These are phyloP conservation scores for Multifurca ochricompacta DNA, from an alignment of 768 basidiomycete species.

Conservation along the genomic window DNA sequence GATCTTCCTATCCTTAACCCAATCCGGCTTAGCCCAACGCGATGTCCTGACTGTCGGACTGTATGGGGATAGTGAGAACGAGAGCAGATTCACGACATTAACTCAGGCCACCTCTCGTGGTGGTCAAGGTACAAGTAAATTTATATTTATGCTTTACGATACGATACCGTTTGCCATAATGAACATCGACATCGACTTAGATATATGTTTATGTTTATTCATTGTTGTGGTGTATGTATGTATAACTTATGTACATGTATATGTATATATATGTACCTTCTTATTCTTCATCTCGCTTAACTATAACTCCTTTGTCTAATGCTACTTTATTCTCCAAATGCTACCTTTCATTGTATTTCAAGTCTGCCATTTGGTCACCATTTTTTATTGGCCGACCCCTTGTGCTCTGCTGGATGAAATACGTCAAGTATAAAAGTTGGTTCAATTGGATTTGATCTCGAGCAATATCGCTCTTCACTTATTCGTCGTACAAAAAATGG, in stretches of 20 bases:
- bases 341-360: neutral
- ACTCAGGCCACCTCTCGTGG: neutral
- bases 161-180: neutral
- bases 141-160: too few relatives aligned
- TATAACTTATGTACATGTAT: neutral
- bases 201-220: slow-evolving; percentile 12
- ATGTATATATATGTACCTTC: neutral
- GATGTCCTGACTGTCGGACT: slow-evolving; percentile 22
- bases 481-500: neutral
- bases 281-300: too few relatives aligned
- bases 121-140: too few relatives aligned
- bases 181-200: neutral
- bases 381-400: neutral
- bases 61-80: slow-evolving; percentile 5
- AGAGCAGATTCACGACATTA: neutral
- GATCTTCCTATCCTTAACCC: slow-evolving; percentile 23
- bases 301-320: too few relatives aligned
- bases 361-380: neutral
- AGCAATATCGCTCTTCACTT: neutral
- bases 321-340: slow-evolving; percentile 5
- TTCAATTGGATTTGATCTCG: neutral
- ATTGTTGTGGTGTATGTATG: slow-evolving; percentile 2
- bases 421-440: slow-evolving; percentile 4
- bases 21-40: slow-evolving; percentile 23
- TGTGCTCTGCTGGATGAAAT: neutral